Percentiles rank a stretch among this genome's conserved stretches.
phyloP scores from a whole-genome alignment of 306 rosid species.

The Begonia fuchsioides region DNA sequence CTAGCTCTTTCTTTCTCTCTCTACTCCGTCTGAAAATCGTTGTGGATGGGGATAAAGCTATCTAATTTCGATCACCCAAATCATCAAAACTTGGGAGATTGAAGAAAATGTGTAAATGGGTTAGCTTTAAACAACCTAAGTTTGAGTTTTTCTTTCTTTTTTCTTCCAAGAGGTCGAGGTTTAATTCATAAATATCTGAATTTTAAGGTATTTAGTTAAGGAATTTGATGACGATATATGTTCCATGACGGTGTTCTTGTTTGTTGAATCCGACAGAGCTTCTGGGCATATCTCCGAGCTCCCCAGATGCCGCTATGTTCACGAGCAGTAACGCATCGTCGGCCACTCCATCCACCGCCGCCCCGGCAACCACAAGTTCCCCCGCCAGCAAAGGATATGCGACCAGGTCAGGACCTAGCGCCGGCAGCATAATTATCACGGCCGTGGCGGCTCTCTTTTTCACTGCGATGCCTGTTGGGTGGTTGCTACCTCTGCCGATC shows the following conservation, averaged over 20 bases:
- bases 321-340: constrained; percentile 18
- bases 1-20: not conserved
- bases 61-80: too few species aligned
- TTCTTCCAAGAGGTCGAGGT: too few species aligned
- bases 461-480: constrained; percentile 14
- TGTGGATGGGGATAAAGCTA: not conserved
- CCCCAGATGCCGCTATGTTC: too few species aligned
- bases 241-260: not conserved
- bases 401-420: constrained; percentile 9
- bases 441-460: constrained; percentile 12
- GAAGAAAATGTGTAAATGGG: too few species aligned
- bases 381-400: constrained; percentile 6
- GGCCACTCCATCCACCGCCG: not conserved
- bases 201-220: too few species aligned
- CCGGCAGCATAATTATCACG: constrained; percentile 11
- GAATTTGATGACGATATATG: too few species aligned
- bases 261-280: constrained; percentile 33
- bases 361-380: not conserved
- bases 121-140: too few species aligned
- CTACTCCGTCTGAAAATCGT: too few species aligned
- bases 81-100: too few species aligned
- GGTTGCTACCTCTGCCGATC: not conserved
- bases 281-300: constrained; percentile 56
- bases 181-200: too few species aligned
- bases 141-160: too few species aligned